These are phyloP conservation scores for Phytophthora multivora DNA, from an alignment of 352 stramenopile genomes.

Conservation along the genomic window DNA sequence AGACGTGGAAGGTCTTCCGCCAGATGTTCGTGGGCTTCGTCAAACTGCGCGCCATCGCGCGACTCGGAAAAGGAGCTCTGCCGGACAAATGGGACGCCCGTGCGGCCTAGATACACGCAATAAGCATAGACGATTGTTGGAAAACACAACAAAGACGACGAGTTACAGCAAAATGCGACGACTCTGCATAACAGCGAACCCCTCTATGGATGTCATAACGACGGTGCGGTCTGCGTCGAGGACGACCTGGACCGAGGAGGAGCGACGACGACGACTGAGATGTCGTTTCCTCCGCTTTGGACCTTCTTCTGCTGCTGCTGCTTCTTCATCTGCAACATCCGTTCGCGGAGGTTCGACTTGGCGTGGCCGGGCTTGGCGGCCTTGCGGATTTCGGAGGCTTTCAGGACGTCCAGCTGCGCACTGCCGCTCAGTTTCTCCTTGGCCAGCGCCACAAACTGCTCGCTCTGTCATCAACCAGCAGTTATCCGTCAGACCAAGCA, in stretches of 20 bases:
- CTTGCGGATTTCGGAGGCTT: constrained; percentile 58
- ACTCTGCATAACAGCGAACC: constrained; percentile 29
- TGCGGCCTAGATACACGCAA: background rate
- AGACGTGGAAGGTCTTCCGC: constrained; percentile 79
- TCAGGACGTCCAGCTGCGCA: constrained; percentile 64
- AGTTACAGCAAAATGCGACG: constrained; percentile 29
- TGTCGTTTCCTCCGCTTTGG: constrained; percentile 34
- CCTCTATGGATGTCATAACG: constrained; percentile 36
- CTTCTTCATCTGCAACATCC: constrained; percentile 62
- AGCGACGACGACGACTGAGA: constrained; percentile 33
- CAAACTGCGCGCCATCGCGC: constrained; percentile 49
- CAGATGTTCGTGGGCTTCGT: constrained; percentile 72
- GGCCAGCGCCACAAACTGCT: constrained; percentile 54
- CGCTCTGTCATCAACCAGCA: constrained; percentile 35
- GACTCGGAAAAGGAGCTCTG: constrained; percentile 60
- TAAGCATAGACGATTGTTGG: too few species aligned
- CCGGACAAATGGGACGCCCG: constrained; percentile 54
- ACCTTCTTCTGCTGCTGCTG: constrained; percentile 40
- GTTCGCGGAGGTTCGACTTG: constrained; percentile 60
- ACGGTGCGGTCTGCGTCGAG: constrained; percentile 18
- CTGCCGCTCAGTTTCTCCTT: constrained; percentile 64
- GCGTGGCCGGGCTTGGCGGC: constrained; percentile 28
- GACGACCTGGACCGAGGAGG: constrained; percentile 20
- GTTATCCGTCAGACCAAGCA: constrained; percentile 7
- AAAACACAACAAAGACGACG: constrained; percentile 14